A percentile compares a stretch with the other conserved stretches of the same genome.
phyloP scores from a whole-genome alignment of 495 filamentous ascomycete species.

The Durotheca rogersii region DNA sequence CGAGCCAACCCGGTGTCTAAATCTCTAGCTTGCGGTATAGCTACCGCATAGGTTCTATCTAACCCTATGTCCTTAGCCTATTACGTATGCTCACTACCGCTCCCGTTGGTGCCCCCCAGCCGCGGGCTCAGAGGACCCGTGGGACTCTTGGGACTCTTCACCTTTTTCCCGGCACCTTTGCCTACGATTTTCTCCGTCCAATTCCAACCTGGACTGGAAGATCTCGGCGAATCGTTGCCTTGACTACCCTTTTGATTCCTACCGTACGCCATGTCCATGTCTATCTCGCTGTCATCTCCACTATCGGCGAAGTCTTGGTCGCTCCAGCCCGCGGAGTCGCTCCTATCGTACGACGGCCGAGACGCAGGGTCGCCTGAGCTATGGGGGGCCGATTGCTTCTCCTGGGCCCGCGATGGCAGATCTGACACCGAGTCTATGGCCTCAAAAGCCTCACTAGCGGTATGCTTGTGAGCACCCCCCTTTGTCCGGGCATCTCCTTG shows the following conservation, averaged over 20 bases:
- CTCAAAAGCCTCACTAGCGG: conserved; percentile 42
- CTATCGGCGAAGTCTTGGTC: conserved; percentile 55
- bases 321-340: conserved; percentile 53
- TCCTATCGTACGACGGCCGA: conserved; percentile 35
- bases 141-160: conserved; percentile 11
- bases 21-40: too few species aligned
- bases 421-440: conserved; percentile 44
- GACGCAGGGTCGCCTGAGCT: conserved; percentile 30
- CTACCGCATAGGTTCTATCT: too few species aligned
- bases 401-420: conserved; percentile 20
- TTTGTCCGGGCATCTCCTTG: conserved; percentile 13
- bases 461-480: conserved; percentile 28
- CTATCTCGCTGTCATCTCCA: conserved; percentile 50
- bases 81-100: neutral
- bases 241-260: conserved; percentile 5
- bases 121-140: conserved; percentile 1
- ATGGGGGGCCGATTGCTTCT: conserved; percentile 25
- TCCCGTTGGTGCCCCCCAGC: neutral
- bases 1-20: too few species aligned
- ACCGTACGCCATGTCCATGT: conserved; percentile 30
- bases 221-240: conserved; percentile 8
- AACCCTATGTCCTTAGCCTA: too few species aligned
- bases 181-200: conserved; percentile 61
- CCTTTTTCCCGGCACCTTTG: conserved; percentile 39
- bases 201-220: conserved; percentile 46